Conservation (phyloP, 257 asterid genomes). For the Paulownia fortunei region DNA sequence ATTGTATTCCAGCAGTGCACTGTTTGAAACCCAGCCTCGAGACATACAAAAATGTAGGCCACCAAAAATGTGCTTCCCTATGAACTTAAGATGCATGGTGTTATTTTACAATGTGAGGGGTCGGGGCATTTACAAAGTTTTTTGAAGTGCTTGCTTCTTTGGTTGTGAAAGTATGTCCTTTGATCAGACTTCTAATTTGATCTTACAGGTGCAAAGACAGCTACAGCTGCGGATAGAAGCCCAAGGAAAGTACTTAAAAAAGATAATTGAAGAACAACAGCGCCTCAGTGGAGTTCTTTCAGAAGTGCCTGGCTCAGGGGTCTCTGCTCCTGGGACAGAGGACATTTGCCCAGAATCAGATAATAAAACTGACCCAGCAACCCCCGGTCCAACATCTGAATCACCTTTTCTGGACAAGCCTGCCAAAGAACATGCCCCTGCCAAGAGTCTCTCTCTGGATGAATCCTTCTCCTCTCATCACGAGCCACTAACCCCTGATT, state of each 20-base stretch:
- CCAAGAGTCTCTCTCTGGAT: constrained; percentile 67
- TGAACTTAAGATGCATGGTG: neutral
- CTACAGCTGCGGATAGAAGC: constrained; percentile 95
- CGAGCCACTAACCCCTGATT: constrained; percentile 89
- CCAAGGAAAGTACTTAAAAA: constrained; percentile 94
- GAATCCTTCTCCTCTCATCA: constrained; percentile 82
- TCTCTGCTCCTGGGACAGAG: constrained; percentile 47
- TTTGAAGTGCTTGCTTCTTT: constrained; percentile 11
- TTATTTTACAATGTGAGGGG: neutral
- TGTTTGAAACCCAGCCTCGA: neutral
- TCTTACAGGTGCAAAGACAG: constrained; percentile 90
- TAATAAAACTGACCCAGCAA: constrained; percentile 66
- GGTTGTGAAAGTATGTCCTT: neutral
- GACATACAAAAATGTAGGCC: neutral
- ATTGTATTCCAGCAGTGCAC: neutral
- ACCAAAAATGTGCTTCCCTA: neutral
- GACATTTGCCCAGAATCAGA: constrained; percentile 56
- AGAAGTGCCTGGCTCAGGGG: constrained; percentile 60
- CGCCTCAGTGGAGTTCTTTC: constrained; percentile 78
- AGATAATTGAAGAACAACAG: constrained; percentile 95
- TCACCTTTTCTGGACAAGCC: constrained; percentile 59
- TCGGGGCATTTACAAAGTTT: neutral
- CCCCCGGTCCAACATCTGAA: constrained; percentile 87
- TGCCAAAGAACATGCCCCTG: constrained; percentile 48
- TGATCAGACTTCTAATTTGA: neutral